Evolutionary conservation across 2,329 filamentous ascomycete genomes (phyloP).

Genomic region (Curvularia verruculosa): DNA sequence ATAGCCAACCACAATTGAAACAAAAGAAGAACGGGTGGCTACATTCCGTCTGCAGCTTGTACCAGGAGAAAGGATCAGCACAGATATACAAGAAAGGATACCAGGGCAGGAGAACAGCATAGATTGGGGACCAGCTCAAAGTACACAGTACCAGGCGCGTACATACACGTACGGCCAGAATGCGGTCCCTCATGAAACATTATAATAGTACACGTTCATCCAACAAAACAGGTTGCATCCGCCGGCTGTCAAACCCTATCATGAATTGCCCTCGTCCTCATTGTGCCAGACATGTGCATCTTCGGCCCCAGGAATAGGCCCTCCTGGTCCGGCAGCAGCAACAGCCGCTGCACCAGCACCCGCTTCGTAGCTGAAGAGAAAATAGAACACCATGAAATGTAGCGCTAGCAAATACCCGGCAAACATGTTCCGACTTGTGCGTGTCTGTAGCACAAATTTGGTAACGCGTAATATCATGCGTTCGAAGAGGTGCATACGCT

Average conservation of each 20-base stretch:
- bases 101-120: background rate
- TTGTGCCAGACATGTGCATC: slow-evolving; percentile 45
- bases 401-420: slow-evolving; percentile 88
- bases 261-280: slow-evolving; percentile 32
- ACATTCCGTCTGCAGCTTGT: background rate
- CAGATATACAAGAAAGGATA: background rate
- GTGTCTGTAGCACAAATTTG: slow-evolving; percentile 85
- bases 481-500: slow-evolving; percentile 91
- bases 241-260: slow-evolving; percentile 24
- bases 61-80: background rate
- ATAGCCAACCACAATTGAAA: background rate
- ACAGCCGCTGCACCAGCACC: slow-evolving; percentile 37
- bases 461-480: slow-evolving; percentile 89
- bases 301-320: slow-evolving; percentile 19
- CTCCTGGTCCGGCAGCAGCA: slow-evolving; percentile 38
- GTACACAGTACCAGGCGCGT: background rate
- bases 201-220: slow-evolving; percentile 6
- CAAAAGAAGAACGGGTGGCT: background rate
- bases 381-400: slow-evolving; percentile 84
- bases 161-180: background rate
- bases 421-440: slow-evolving; percentile 91
- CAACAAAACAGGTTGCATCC: slow-evolving; percentile 12
- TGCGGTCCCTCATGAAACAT: slow-evolving; percentile 1
- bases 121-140: background rate
- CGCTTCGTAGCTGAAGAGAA: slow-evolving; percentile 81